Evolutionary conservation across 202 grass and related monocot species (phyloP).

Genomic region (Schoenoplectus triqueter): DNA sequence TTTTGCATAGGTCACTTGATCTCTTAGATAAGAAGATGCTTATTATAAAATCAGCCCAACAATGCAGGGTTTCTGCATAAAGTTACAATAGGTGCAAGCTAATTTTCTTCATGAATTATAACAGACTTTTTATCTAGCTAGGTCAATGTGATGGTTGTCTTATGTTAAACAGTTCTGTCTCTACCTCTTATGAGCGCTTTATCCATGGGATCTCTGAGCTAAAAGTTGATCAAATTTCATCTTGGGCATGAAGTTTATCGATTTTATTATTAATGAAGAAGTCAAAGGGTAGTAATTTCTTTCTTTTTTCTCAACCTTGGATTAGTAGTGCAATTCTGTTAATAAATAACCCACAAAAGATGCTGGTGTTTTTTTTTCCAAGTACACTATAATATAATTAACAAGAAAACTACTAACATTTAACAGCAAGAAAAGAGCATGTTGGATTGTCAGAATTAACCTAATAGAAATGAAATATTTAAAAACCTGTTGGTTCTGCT

Average conservation of each 20-base stretch:
- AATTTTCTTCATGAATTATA: constrained; percentile 15
- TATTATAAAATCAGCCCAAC: constrained; percentile 3
- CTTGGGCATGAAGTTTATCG: neutral
- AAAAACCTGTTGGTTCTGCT: constrained; percentile 62
- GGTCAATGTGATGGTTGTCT: constrained; percentile 13
- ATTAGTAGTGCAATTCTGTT: neutral
- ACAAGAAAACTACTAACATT: neutral
- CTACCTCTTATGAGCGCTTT: neutral
- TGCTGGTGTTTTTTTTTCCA: neutral
- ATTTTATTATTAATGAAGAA: constrained; percentile 9
- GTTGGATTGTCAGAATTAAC: neutral
- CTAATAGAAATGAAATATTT: constrained; percentile 35
- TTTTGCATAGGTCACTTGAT: neutral
- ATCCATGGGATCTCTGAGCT: neutral
- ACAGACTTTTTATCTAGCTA: neutral
- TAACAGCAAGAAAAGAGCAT: constrained; percentile 19
- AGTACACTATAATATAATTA: constrained; percentile 28
- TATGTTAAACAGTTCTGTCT: neutral
- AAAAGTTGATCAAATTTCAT: neutral
- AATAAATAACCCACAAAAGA: neutral
- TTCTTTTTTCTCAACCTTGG: neutral
- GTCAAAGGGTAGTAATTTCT: neutral
- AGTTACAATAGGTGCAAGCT: constrained; percentile 1
- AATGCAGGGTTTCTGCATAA: constrained; percentile 1
- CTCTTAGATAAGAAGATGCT: constrained; percentile 24